phyloP scores from a whole-genome alignment of 2,329 filamentous ascomycete species.

The Cladosporium sp. region DNA sequence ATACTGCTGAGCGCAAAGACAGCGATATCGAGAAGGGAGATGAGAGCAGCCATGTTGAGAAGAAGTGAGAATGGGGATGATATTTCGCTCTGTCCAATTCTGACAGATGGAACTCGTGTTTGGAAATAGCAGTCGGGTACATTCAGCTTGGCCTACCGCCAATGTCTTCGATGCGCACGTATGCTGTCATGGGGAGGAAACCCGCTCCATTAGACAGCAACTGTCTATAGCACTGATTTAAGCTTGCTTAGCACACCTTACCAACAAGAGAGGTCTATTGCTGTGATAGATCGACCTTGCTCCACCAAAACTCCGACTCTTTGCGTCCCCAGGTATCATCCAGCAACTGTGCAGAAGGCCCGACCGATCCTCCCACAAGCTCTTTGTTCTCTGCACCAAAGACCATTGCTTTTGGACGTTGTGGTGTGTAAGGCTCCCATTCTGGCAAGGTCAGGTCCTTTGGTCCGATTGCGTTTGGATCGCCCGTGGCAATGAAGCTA shows the following conservation, averaged over 20 bases:
- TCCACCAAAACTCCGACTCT: slow-evolving; percentile 60
- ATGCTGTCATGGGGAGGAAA: no score
- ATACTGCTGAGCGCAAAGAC: slow-evolving; percentile 15
- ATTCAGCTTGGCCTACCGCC: no score
- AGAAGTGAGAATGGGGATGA: background rate
- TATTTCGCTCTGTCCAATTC: no score
- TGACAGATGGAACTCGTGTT: no score
- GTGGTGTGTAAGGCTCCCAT: slow-evolving; percentile 23
- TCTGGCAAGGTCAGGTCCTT: slow-evolving; percentile 20
- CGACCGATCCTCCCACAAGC: slow-evolving; percentile 35
- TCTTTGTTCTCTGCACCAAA: slow-evolving; percentile 60
- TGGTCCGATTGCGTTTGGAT: slow-evolving; percentile 27
- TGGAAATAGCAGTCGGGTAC: no score
- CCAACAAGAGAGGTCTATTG: slow-evolving; percentile 13
- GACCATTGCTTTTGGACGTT: slow-evolving; percentile 36
- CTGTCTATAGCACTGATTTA: no score
- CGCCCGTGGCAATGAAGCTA: slow-evolving; percentile 30
- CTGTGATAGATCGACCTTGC: slow-evolving; percentile 38
- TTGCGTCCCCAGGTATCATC: slow-evolving; percentile 43
- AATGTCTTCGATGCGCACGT: no score
- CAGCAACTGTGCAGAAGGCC: slow-evolving; percentile 41
- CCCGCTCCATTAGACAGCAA: no score
- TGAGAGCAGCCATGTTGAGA: slow-evolving; percentile 14
- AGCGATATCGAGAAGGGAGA: slow-evolving; percentile 17
- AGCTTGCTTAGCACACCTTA: no score